Base-by-base conservation (phyloP, 2,329 filamentous ascomycete species). In the Emmonsiellopsis sp. region DNA sequence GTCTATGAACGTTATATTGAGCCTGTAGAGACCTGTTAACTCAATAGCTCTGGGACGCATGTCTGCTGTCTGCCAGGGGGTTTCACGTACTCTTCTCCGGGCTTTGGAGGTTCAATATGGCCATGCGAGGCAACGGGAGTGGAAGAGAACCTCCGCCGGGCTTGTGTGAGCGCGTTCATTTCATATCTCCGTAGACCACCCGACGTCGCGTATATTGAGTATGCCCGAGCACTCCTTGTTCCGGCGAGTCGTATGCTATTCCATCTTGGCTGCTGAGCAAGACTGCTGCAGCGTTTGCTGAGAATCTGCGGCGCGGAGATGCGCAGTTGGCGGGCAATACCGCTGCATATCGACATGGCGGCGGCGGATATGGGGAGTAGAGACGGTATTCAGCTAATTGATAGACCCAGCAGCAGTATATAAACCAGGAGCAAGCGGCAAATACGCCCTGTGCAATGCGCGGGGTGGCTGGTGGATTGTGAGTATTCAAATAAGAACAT, bases 1-100 rank as follows among this genome's bases (percentile, higher is more conserved):
- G 70, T 96, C 91, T 61, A 97, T 80, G 68, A 97, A 96, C 0
- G 91, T 95, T 30, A 98, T 80, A 66, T 87, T 86, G 54, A 95
- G 81, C 70, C 90, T 94, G 59, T 10, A 30, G 15, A 41, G 10
- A 53, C 6, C 3, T 38, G 15, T 58, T 26, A 53, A 16, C 8
- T 44, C 46, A 37, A n/a, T 7, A 41, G 50, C 43, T 41, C 31
- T 10, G 41, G 9, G 31, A 42, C 32, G 47, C 37, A 51, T 38
- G 15, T 8, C 9, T 13, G 15, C 11, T 20, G 10, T 26, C 9
- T 38, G 3, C n/a, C 32, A 34, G 10, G 31, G 13, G n/a, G 13
- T 47, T 38, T 52, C 34, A 73, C 85, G 66, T 76, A 94, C 89
- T 96, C 93, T 79, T 97, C 89, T 47, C 93, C 93, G 0, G 89